These are phyloP conservation scores for Paraphysoderma sedebokerense DNA, from an alignment of 371 early-diverging fungal species.

Conservation along the genomic window DNA sequence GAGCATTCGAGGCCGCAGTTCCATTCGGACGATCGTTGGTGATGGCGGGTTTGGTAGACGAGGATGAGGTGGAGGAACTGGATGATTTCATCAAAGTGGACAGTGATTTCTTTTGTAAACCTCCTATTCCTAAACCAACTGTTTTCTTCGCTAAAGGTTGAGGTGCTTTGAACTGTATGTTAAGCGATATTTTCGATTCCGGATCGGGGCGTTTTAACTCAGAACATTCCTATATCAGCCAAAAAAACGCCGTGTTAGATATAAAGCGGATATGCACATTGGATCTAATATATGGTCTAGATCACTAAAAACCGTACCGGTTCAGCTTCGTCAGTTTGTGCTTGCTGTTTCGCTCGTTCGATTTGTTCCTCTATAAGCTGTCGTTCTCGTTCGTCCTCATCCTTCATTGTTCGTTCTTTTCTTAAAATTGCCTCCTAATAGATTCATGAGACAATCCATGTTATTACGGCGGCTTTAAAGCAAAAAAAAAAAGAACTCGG, in stretches of 20 bases:
- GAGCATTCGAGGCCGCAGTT: conserved; percentile 1
- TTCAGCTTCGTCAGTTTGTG: conserved; percentile 22
- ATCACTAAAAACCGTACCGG: conserved; percentile 10
- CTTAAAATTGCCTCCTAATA: conserved; percentile 57
- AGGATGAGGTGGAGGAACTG: too few species aligned
- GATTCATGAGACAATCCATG: too few species aligned
- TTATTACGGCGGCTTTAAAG: too few species aligned
- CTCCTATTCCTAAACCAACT: conserved; percentile 1
- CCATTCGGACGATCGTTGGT: conserved; percentile 1
- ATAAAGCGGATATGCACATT: not conserved
- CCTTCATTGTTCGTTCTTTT: conserved; percentile 57
- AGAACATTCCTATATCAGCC: conserved; percentile 18
- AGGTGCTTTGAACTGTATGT: conserved; percentile 17
- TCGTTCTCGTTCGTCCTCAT: conserved; percentile 71
- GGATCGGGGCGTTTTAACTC: conserved; percentile 44
- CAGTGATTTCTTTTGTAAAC: not conserved
- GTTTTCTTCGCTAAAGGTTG: conserved; percentile 6
- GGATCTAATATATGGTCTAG: conserved; percentile 1
- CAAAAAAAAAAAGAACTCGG: too few species aligned
- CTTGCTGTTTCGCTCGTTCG: conserved; percentile 36
- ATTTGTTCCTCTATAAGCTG: conserved; percentile 64
- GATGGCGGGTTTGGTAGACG: not conserved
- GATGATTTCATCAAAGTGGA: too few species aligned
- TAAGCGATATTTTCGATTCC: conserved; percentile 44
- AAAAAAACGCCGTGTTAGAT: not conserved